A percentile compares a stretch with the other conserved stretches of the same genome.
phyloP scores from a whole-genome alignment of 306 rosid species.

The Cucurbita pepo region DNA sequence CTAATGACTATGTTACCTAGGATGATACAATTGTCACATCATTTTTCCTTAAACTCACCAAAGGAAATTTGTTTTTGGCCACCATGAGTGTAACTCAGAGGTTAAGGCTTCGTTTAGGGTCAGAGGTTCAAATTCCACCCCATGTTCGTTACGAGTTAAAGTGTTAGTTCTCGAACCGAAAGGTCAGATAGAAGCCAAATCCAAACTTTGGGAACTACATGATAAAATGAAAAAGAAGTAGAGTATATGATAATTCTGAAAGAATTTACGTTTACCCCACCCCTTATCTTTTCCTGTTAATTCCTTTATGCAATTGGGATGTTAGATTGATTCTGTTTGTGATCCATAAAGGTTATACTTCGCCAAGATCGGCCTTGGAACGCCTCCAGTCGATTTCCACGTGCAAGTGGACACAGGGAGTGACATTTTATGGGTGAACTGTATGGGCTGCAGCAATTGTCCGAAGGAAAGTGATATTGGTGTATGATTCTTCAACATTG shows the following conservation, averaged over 20 bases:
- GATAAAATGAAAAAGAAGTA: neutral
- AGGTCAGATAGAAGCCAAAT: neutral
- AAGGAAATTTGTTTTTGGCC: neutral
- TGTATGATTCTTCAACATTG: conserved; percentile 27
- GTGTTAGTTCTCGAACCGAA: neutral
- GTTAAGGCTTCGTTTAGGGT: neutral
- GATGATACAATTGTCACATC: neutral
- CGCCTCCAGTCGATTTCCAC: conserved; percentile 50
- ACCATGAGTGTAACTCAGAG: neutral
- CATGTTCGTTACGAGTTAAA: neutral
- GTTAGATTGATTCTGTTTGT: conserved; percentile 6
- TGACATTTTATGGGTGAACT: conserved; percentile 80
- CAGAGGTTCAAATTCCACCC: neutral
- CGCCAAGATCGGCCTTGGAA: conserved; percentile 61
- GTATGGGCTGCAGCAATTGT: conserved; percentile 55
- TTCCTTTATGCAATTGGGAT: conserved; percentile 4
- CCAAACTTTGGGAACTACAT: neutral
- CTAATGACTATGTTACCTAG: neutral
- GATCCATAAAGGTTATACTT: conserved; percentile 48
- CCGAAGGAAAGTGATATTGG: conserved; percentile 53
- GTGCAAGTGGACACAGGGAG: conserved; percentile 99
- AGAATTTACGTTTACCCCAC: neutral
- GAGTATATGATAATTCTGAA: neutral
- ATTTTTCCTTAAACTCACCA: neutral
- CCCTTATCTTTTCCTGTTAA: neutral